Percentiles rank a stretch among this genome's conserved stretches.
These are phyloP conservation scores for Wickerhamomyces rabaulensis DNA, from an alignment of 805 yeast species.

Conservation along the genomic window DNA sequence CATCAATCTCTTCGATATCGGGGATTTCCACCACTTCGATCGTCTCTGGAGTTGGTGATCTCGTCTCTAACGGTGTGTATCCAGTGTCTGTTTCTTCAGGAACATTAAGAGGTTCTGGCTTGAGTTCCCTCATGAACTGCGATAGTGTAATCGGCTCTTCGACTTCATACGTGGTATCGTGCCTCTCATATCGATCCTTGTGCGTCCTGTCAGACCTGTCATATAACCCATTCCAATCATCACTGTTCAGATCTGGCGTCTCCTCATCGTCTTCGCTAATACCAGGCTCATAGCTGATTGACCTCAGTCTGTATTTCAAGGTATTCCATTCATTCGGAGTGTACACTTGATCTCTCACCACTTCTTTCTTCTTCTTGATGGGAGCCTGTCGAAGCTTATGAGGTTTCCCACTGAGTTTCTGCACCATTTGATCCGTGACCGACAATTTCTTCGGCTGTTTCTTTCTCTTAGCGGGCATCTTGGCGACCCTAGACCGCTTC, in stretches of 20 bases:
- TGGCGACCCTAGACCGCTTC: not conserved
- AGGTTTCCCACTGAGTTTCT: conserved; percentile 8
- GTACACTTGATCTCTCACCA: not conserved
- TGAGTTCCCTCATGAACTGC: conserved; percentile 1
- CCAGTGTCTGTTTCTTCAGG: too few species aligned
- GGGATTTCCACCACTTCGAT: not conserved
- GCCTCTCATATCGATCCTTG: not conserved
- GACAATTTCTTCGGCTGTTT: conserved; percentile 3
- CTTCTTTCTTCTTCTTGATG: not conserved
- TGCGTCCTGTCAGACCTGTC: not conserved
- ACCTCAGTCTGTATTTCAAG: not conserved
- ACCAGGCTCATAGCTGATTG: not conserved
- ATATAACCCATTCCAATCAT: not conserved
- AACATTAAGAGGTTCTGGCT: not conserved
- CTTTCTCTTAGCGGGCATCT: not conserved
- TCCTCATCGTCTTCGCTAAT: not conserved
- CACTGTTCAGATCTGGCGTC: not conserved
- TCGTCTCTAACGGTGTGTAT: not conserved
- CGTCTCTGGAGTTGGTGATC: not conserved
- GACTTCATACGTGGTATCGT: not conserved
- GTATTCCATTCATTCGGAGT: conserved; percentile 3
- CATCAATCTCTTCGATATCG: not conserved
- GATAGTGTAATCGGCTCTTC: conserved; percentile 6
- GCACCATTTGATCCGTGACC: conserved; percentile 2
- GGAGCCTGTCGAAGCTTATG: conserved; percentile 1